Evolutionary conservation across 441 rosid genomes (phyloP), one percentile per base, ranked within the genome.

Genomic region (Syzygium malaccense): DNA sequence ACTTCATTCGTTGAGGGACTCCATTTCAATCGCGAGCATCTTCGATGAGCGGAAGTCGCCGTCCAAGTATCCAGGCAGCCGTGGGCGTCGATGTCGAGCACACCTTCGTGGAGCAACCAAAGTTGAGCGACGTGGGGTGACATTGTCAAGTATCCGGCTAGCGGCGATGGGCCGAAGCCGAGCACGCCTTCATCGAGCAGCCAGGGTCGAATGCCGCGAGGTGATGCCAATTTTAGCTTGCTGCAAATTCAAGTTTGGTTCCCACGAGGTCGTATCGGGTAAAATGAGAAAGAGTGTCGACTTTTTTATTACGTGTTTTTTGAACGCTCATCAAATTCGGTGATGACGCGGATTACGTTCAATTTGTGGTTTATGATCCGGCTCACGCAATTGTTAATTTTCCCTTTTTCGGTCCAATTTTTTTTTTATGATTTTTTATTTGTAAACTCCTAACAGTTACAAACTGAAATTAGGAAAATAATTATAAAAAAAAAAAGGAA

Each of bases 401-500:
- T 45, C 48, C 9, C 1, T 45, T 7, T 45, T 45, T 7, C 9
- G 1, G 48, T 45, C 9, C 48, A 45, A 1, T 45, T 7, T 45
- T 45, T 45, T 45, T 41, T 45, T 45, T 45, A 7, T 45, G 7
- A 45, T 45, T 45, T 45, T 45, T 45, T 45, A 7, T 45, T 45
- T 45, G 48, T 45, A 45, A 45, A 58, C 28, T 58, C 14, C 64
- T 11, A 58, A 58, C 30, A 26, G 51, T 41, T 71, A 37, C 49
- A 37, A 71, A 45, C 28, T 37, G 49, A 33, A 37, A 37, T 71
- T 37, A 11, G 83, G 80, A 37, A 11, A 13, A 20, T 20, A 19
- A 1, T 0, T 0, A 3, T 1, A 6, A 33, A 14, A 33, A 3
- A 19, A 2, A 33, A 1, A 2, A 26, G 28, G 51, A 37, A 37